Evolutionary conservation across 352 stramenopile species (phyloP).

Genomic region (Phytophthora palmivora): DNA sequence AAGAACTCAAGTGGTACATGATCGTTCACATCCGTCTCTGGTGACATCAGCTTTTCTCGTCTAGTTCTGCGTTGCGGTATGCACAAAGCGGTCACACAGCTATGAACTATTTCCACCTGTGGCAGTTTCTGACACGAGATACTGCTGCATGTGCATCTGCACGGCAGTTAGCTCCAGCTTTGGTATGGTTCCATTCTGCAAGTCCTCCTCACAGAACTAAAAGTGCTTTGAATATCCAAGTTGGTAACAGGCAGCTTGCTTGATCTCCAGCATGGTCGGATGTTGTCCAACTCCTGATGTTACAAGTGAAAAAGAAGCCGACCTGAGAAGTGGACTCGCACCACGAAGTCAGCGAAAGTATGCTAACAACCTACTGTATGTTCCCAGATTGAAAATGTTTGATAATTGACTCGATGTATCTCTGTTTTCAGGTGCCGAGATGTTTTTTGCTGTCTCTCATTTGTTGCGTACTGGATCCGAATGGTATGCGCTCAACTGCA

Average conservation of each 20-base stretch:
- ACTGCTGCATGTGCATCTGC: neutral
- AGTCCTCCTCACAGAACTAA: conserved; percentile 1
- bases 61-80: neutral
- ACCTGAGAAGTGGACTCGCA: conserved; percentile 29
- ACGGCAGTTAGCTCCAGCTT: conserved; percentile 1
- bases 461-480: conserved; percentile 88
- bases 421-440: conserved; percentile 68
- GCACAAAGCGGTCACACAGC: neutral
- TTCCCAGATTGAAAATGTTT: neutral
- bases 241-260: neutral
- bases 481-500: conserved; percentile 49
- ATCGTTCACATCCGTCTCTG: conserved; percentile 42
- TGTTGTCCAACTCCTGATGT: conserved; percentile 32
- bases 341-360: conserved; percentile 41
- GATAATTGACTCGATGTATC: neutral
- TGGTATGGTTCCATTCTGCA: neutral
- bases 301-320: conserved; percentile 23
- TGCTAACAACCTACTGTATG: neutral
- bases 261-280: conserved; percentile 12
- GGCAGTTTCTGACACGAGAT: conserved; percentile 30
- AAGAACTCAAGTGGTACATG: conserved; percentile 77
- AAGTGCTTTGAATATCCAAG: no score
- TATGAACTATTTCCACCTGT: conserved; percentile 33
- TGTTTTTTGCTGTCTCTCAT: conserved; percentile 80
- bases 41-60: conserved; percentile 18